phyloP scores from a whole-genome alignment of 768 basidiomycete genomes.

The Podaxis pistillaris region DNA sequence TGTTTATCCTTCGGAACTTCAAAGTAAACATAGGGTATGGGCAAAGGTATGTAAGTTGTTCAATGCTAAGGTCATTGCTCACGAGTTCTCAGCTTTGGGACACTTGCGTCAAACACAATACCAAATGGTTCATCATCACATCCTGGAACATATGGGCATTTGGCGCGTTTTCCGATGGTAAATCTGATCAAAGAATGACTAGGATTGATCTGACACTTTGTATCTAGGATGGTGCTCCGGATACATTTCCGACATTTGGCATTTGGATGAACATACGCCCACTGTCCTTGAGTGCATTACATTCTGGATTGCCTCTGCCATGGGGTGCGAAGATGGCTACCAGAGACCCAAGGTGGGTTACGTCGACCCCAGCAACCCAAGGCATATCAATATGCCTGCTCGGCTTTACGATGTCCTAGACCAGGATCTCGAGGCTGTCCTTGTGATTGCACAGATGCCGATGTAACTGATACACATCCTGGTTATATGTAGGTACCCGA shows the following conservation, averaged over 20 bases:
- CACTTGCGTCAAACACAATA: slow-evolving; percentile 43
- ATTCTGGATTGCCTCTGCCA: slow-evolving; percentile 58
- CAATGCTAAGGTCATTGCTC: neutral
- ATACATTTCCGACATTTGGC: slow-evolving; percentile 47
- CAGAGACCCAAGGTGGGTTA: slow-evolving; percentile 40
- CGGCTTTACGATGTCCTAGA: slow-evolving; percentile 27
- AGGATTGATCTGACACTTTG: neutral
- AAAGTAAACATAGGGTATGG: slow-evolving; percentile 56
- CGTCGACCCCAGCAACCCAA: neutral
- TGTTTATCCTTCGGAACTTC: slow-evolving; percentile 30
- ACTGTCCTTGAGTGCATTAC: slow-evolving; percentile 49
- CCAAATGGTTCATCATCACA: slow-evolving; percentile 57
- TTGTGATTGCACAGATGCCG: slow-evolving; percentile 24
- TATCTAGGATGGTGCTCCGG: slow-evolving; percentile 50
- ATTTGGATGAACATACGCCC: slow-evolving; percentile 38
- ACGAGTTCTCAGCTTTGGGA: slow-evolving; percentile 48
- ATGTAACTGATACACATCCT: slow-evolving; percentile 15
- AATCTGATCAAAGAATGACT: neutral
- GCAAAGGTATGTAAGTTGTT: slow-evolving; percentile 42
- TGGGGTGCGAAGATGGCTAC: slow-evolving; percentile 35
- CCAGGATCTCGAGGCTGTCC: slow-evolving; percentile 24
- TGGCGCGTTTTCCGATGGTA: slow-evolving; percentile 59
- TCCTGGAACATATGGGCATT: slow-evolving; percentile 63
- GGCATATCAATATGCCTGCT: neutral
- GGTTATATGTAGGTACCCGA: slow-evolving; percentile 40